Percentiles rank a stretch among this genome's conserved stretches.
Conservation (phyloP, 2,329 filamentous ascomycete species). For the Ophiostoma australiae region DNA sequence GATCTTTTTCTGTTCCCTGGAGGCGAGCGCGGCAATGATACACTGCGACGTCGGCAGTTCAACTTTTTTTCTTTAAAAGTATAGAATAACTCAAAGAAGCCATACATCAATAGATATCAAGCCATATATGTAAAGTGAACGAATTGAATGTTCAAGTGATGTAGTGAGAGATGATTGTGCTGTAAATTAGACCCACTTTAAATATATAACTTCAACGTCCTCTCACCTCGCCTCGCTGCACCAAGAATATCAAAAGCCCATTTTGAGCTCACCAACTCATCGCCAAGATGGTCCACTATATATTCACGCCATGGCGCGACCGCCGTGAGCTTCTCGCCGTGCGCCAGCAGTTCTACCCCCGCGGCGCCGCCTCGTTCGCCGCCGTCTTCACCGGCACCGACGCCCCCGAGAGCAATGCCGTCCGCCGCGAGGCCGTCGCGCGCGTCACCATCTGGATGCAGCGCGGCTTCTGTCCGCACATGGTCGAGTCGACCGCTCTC, state of each 20-base stretch:
- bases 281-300: slow-evolving; percentile 60
- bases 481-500: slow-evolving; percentile 73
- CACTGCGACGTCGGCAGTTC: background rate
- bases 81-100: background rate
- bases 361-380: slow-evolving; percentile 19
- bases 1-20: background rate
- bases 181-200: background rate
- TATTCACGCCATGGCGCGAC: slow-evolving; percentile 69
- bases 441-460: slow-evolving; percentile 65
- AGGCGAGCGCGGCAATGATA: background rate
- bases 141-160: background rate
- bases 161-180: background rate
- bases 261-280: background rate
- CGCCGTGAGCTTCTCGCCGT: slow-evolving; percentile 61
- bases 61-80: too few species aligned
- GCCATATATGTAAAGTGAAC: background rate
- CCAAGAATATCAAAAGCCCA: background rate
- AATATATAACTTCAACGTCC: background rate
- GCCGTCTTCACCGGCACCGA: background rate
- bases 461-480: slow-evolving; percentile 68
- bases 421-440: slow-evolving; percentile 48
- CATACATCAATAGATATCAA: background rate
- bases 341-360: slow-evolving; percentile 59
- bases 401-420: slow-evolving; percentile 25
- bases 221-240: background rate